Base-by-base conservation (phyloP, 805 yeast genomes). In the Candida qinlingensis region DNA sequence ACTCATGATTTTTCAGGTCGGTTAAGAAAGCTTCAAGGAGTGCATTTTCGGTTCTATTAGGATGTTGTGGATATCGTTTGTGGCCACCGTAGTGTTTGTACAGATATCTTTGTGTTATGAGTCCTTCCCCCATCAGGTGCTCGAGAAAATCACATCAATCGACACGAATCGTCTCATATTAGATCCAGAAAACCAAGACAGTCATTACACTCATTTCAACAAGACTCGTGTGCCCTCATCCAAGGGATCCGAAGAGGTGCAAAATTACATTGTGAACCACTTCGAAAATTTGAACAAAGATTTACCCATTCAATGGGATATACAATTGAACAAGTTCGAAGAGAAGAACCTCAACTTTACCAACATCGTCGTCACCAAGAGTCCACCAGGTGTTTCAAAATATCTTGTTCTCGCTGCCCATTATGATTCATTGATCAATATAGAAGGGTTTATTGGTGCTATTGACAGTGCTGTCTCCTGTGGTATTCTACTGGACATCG, bases 391-490 rank as follows among this genome's bases (percentile, higher is more conserved):
- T 5, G 56, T 55, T 3, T 53, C 59, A 3, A 60, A 59, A 13
- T 65, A 68, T 33, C 50, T 73, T 7, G 64, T 72, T 6, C 52
- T 79, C 4, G 76, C 76, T 4, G 85, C 81, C 0, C 85, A 80
- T 53, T 80, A 77, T 54, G 85, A 80, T 56, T 70, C 81, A 1
- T 38, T 58, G 39, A 46, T 64, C 8, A 58, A 59, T 7, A 82
- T 83, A 2, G 65, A 63, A n/a, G 83, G 82, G 6, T 79, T 80
- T 48, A 62, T 79, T 33, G 85, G 85, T 6, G 85, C 83, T 1
- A 75, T 70, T 30, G 85, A 80, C 56, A 75, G 81, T 47, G 83
- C 82, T 4, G 79, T 73, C 1, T 77, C 85, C 1, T 78, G 83
- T 58, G 79, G 78, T 0, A 63, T 80, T 25, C 54, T 80, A 37